Percentiles rank a stretch among this genome's conserved stretches.
phyloP scores from a whole-genome alignment of 208 protist species.

The Naegleria lovaniensis region DNA sequence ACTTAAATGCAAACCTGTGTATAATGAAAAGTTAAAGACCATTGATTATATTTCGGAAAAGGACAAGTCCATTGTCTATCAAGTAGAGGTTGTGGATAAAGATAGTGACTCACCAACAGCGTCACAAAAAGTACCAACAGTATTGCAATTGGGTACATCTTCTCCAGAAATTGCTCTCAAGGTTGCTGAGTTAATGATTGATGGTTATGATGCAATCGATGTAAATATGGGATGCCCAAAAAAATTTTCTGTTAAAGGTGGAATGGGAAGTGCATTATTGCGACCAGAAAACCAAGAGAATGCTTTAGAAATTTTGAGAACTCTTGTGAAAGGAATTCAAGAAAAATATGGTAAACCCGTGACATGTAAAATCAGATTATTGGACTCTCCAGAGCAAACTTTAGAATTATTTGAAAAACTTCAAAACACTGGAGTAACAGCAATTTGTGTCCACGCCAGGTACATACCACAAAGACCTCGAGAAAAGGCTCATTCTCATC shows the following conservation, averaged over 20 bases:
- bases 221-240: slow-evolving; percentile 98
- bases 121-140: slow-evolving; percentile 48
- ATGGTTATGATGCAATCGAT: slow-evolving; percentile 90
- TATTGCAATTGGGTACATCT: slow-evolving; percentile 85
- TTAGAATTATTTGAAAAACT: slow-evolving; percentile 49
- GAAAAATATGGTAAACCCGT: slow-evolving; percentile 42
- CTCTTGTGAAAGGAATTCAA: slow-evolving; percentile 13
- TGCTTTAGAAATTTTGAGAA: not conserved
- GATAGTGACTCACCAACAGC: not conserved
- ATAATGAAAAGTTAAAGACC: slow-evolving; percentile 41
- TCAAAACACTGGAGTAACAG: slow-evolving; percentile 46
- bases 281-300: not conserved
- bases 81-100: not conserved
- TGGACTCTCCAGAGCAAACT: slow-evolving; percentile 46
- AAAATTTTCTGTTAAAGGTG: slow-evolving; percentile 85
- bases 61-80: not conserved
- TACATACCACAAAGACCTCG: slow-evolving; percentile 46
- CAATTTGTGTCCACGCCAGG: slow-evolving; percentile 54
- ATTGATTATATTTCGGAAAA: slow-evolving; percentile 35
- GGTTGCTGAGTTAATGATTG: slow-evolving; percentile 67
- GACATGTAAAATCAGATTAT: slow-evolving; percentile 65
- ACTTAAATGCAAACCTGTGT: slow-evolving; percentile 51
- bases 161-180: slow-evolving; percentile 58
- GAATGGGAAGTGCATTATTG: slow-evolving; percentile 93
- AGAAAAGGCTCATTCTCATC: slow-evolving; percentile 42